Conservation (phyloP, 164 flowering plant genomes). For the Liquidambar formosana region DNA sequence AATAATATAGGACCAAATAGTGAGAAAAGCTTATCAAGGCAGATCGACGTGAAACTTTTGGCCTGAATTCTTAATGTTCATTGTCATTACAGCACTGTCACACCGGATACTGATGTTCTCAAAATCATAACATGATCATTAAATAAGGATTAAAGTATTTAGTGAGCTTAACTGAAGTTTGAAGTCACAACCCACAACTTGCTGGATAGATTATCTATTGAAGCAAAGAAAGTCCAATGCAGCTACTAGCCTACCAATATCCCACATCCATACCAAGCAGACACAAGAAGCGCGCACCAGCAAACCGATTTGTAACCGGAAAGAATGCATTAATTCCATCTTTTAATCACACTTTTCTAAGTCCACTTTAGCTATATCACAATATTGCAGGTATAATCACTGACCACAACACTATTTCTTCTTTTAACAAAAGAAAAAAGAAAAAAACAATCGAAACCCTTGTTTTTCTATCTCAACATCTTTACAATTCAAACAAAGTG, state of each 20-base stretch:
- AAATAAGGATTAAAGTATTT: too few relatives aligned
- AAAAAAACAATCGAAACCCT: not conserved
- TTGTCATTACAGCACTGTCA: too few relatives aligned
- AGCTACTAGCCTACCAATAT: not conserved
- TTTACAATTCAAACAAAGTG: constrained; percentile 23
- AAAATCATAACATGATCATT: too few relatives aligned
- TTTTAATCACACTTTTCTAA: not conserved
- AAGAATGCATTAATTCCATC: constrained; percentile 17
- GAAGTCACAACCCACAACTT: not conserved
- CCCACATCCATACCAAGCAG: constrained; percentile 8
- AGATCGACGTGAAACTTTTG: not conserved
- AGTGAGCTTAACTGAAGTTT: not conserved
- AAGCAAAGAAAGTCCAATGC: not conserved
- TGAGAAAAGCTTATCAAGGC: not conserved
- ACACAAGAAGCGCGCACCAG: not conserved
- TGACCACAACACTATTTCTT: too few relatives aligned
- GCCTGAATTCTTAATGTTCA: not conserved
- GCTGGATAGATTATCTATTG: not conserved
- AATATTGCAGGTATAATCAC: not conserved
- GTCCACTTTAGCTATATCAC: not conserved
- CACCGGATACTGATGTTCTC: too few relatives aligned
- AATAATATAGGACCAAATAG: not conserved
- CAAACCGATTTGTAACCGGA: not conserved
- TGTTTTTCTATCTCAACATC: not conserved
- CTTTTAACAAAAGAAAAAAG: too few relatives aligned